These are phyloP conservation scores for Cutaneotrichosporon daszewskae DNA, from an alignment of 1,284 basidiomycete species.

Conservation along the genomic window DNA sequence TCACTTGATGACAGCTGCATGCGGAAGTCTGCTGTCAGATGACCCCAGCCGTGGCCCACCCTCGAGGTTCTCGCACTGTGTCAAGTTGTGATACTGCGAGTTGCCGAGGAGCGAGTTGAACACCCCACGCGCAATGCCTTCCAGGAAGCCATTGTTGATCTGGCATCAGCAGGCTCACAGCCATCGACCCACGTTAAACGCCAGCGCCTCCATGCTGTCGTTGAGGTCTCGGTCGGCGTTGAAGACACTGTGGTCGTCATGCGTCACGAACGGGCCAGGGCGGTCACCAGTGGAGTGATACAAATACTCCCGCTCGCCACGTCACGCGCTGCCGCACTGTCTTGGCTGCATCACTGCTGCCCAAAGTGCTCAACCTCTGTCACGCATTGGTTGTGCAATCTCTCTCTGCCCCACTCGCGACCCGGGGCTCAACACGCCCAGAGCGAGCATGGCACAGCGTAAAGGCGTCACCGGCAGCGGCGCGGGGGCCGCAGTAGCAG, in stretches of 20 bases:
- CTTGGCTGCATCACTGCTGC: too few species aligned
- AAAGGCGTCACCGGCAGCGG: background rate
- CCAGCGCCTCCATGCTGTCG: slow-evolving; percentile 67
- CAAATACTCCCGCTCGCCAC: background rate
- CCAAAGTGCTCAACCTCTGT: too few species aligned
- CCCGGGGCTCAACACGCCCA: too few species aligned
- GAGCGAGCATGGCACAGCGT: background rate
- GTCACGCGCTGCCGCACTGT: background rate
- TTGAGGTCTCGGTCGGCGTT: background rate
- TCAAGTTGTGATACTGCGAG: slow-evolving; percentile 85
- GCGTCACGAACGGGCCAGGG: too few species aligned
- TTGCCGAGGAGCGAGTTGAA: slow-evolving; percentile 85
- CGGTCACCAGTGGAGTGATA: background rate
- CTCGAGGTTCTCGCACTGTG: slow-evolving; percentile 96
- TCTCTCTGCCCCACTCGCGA: too few species aligned
- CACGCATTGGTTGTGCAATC: too few species aligned
- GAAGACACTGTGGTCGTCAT: background rate
- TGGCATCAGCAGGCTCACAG: slow-evolving; percentile 38
- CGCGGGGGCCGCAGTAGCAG: background rate
- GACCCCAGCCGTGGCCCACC: slow-evolving; percentile 53
- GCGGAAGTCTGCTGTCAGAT: slow-evolving; percentile 63
- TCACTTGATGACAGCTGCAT: slow-evolving; percentile 93
- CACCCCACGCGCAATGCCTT: slow-evolving; percentile 92
- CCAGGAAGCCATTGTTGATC: slow-evolving; percentile 78
- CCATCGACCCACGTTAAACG: slow-evolving; percentile 66